Evolutionary conservation across 2,329 filamentous ascomycete genomes (phyloP).

Genomic region (Cercospora beticola): DNA sequence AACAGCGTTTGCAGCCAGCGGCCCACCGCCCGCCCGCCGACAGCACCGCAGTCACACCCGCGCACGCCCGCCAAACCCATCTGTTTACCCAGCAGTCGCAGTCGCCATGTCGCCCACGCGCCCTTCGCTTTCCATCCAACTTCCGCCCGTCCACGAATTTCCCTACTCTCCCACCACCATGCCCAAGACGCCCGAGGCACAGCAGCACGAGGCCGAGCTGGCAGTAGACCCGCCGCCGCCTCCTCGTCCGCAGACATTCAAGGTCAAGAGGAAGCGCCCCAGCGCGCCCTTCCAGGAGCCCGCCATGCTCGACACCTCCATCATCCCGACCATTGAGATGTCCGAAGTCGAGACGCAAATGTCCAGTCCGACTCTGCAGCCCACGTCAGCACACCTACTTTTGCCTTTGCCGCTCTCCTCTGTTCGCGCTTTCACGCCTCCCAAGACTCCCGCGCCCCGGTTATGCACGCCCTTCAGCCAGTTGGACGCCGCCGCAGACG

Average conservation of each 20-base stretch:
- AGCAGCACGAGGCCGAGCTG: slow-evolving; percentile 28
- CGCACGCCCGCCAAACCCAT: background rate
- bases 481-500: slow-evolving; percentile 31
- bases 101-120: slow-evolving; percentile 40
- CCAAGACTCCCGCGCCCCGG: slow-evolving; percentile 49
- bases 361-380: slow-evolving; percentile 33
- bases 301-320: slow-evolving; percentile 32
- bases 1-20: slow-evolving; percentile 6
- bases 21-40: slow-evolving; percentile 1
- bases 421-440: slow-evolving; percentile 46
- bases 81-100: background rate
- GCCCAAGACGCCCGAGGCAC: slow-evolving; percentile 46
- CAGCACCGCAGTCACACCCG: background rate
- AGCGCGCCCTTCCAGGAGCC: slow-evolving; percentile 26
- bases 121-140: slow-evolving; percentile 50
- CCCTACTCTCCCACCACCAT: slow-evolving; percentile 46
- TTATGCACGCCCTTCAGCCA: slow-evolving; percentile 27
- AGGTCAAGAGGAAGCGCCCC: slow-evolving; percentile 49
- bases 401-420: slow-evolving; percentile 41
- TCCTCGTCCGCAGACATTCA: slow-evolving; percentile 50
- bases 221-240: slow-evolving; percentile 44
- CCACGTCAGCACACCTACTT: slow-evolving; percentile 41
- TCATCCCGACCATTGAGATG: slow-evolving; percentile 53
- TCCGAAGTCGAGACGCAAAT: slow-evolving; percentile 39
- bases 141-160: slow-evolving; percentile 53